Base-by-base conservation (phyloP, 1,139 yeast species). In the Sugiyamaella japonica region DNA sequence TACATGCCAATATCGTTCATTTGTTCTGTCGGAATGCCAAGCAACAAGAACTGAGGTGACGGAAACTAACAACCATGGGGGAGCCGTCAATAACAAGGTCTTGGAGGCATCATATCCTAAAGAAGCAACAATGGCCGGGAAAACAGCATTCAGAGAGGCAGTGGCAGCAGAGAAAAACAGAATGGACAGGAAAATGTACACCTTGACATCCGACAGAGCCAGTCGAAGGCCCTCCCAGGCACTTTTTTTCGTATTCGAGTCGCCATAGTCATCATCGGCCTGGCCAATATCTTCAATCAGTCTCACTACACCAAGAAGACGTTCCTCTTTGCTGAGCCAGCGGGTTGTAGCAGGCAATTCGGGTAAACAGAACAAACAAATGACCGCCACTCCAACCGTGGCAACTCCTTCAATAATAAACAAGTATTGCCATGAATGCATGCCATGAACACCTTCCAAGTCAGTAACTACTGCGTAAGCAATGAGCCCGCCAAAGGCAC, bases 351-450 rank as follows among this genome's bases (percentile, higher is more conserved):
- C 72, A 15, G 81, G 81, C 34, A 71, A 70, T 57, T 77, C 77
- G 2, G 82, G 82, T 34, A 78, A 63, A 57, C 83, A 73, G 16
- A 39, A 20, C 31, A 54, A 55, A 12, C 57, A 48, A 17, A 72
- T 64, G 39, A 84, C 50, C 0, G 89, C 90, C 63, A 85, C 75
- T 1, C 66, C 29, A 5, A 85, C 67, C 1, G 89, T 83, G 52
- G 83, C 64, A 1, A 77, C 54, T 1, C 90, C 90, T 65, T 85
- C 90, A 51, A 85, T 71, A 25, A 85, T 65, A 63, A 85, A 85
- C 23, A 85, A 69, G 84, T 85, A 84, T 60, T 79, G 73, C 88
- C 88, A 84, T 17, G 88, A 87, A 36, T 68, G 71, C 40, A 67
- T 60, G 1, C 70, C 66, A 16, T 71, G 70, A 0, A 61, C 49